These are phyloP conservation scores for Cystobasidium pallidum DNA, from an alignment of 1,284 basidiomycete genomes.

Conservation along the genomic window DNA sequence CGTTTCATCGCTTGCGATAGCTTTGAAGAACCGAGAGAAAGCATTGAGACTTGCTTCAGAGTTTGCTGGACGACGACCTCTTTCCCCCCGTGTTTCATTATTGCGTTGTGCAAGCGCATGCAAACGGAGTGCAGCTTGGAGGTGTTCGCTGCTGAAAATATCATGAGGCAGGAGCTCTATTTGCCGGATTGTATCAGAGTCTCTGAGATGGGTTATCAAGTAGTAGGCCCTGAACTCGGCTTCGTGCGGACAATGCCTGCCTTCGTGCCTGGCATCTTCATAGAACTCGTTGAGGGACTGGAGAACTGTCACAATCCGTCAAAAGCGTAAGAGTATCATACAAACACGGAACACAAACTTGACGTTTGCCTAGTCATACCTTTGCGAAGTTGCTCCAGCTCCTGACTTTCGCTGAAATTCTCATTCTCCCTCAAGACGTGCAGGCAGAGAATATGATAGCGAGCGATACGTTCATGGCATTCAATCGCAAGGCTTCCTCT, in stretches of 20 bases:
- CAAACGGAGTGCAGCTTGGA: constrained; percentile 79
- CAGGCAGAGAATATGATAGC: constrained; percentile 87
- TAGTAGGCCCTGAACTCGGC: constrained; percentile 96
- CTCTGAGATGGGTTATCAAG: constrained; percentile 84
- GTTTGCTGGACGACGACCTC: constrained; percentile 58
- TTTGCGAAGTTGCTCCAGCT: constrained; percentile 87
- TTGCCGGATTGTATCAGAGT: constrained; percentile 73
- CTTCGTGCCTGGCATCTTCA: constrained; percentile 71
- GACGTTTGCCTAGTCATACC: constrained; percentile 59
- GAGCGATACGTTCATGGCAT: constrained; percentile 88
- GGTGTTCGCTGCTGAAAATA: constrained; percentile 73
- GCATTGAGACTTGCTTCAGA: constrained; percentile 62
- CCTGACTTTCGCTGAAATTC: constrained; percentile 71
- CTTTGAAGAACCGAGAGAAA: constrained; percentile 64
- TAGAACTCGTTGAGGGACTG: constrained; percentile 92
- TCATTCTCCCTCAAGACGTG: constrained; percentile 65
- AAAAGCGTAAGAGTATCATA: background rate
- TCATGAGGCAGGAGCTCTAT: constrained; percentile 71
- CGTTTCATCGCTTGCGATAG: constrained; percentile 56
- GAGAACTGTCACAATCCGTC: constrained; percentile 67
- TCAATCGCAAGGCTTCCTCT: constrained; percentile 78
- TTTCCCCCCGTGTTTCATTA: constrained; percentile 64
- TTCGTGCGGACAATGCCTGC: constrained; percentile 68
- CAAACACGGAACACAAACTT: too few species aligned
- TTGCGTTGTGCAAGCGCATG: constrained; percentile 77